Evolutionary conservation across 2,329 filamentous ascomycete genomes (phyloP), one percentile per base, ranked within the genome.

Genomic region (Diaporthe citri): DNA sequence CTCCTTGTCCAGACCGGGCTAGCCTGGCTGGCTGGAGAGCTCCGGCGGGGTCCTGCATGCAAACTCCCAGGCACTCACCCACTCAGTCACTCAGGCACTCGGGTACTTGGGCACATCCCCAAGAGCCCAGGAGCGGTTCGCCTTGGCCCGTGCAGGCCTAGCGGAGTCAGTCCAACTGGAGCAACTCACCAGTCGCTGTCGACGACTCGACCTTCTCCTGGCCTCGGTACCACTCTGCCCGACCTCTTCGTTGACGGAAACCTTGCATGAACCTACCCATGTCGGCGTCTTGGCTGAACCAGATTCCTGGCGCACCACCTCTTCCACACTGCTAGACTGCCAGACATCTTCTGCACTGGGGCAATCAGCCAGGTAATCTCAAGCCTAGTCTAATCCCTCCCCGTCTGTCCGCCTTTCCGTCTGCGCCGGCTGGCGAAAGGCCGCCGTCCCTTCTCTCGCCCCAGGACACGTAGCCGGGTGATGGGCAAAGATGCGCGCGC

Each of bases 21-120:
- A 43, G 46, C 46, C 62, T 67, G 46, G 28, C 64, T 55, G 48
- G 64, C 46, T 55, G 43, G 64, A 55, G 1, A 28, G 64, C 46
- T 69, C 64, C 64, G 64, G 64, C 64, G 64, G 64, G 64, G 64
- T 69, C 41, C n/a, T 55, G 64, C 64, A 69, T 69, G 46, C 59
- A 20, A 43, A 39, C 39, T 9, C 34, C 57, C 34, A 56, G 34
- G 46, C 22, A 36, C 28, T 22, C 55, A 25, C 13, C 17, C 56
- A 52, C 48, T n/a, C 4, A 15, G 15, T 39, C 28, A 51, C 55
- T 31, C 8, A 4, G 39, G 39, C 5, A 43, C 59, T 43, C 10
- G 5, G 39, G 9, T 36, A 71, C 55, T 17, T 25, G 9, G 43
- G 55, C 39, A 59, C 39, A 28, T 31, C 9, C 66, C 36, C 34